These are phyloP conservation scores for Taiozyma sp. DNA, from an alignment of 1,139 yeast genomes.

Conservation along the genomic window DNA sequence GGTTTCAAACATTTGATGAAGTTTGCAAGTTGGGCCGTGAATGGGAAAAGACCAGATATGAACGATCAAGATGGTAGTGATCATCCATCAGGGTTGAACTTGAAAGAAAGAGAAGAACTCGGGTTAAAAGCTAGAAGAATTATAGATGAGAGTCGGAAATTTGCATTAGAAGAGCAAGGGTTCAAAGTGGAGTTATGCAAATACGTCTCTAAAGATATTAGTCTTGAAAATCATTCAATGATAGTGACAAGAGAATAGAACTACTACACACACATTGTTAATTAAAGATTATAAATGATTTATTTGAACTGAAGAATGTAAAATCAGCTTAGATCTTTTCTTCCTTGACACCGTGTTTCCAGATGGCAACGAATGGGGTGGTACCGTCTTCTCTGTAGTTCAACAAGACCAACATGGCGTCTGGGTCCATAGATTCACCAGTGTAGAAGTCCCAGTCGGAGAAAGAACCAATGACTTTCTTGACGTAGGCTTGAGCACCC, in stretches of 20 bases:
- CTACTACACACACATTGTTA: neutral
- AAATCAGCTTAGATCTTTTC: conserved; percentile 66
- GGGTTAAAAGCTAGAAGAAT: conserved; percentile 70
- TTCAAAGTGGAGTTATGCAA: conserved; percentile 46
- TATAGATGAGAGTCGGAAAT: conserved; percentile 59
- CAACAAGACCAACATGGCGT: conserved; percentile 94
- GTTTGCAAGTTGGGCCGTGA: conserved; percentile 85
- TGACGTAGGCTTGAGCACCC: conserved; percentile 94
- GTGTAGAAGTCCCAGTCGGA: conserved; percentile 99
- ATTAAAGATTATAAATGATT: neutral
- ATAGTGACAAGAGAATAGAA: conserved; percentile 23
- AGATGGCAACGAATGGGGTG: conserved; percentile 95
- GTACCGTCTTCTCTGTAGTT: conserved; percentile 99
- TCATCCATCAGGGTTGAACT: conserved; percentile 40
- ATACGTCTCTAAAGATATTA: conserved; percentile 53
- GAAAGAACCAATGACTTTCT: conserved; percentile 93
- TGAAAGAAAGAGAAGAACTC: conserved; percentile 45
- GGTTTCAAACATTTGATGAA: conserved; percentile 56
- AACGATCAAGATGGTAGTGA: conserved; percentile 31
- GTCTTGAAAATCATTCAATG: conserved; percentile 71
- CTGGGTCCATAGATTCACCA: conserved; percentile 99
- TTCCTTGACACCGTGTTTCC: conserved; percentile 96
- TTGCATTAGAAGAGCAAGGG: conserved; percentile 36
- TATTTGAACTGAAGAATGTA: neutral
- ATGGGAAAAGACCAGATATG: conserved; percentile 47